phyloP scores from a whole-genome alignment of 805 yeast genomes.

The Ogataea nitratoaversa region DNA sequence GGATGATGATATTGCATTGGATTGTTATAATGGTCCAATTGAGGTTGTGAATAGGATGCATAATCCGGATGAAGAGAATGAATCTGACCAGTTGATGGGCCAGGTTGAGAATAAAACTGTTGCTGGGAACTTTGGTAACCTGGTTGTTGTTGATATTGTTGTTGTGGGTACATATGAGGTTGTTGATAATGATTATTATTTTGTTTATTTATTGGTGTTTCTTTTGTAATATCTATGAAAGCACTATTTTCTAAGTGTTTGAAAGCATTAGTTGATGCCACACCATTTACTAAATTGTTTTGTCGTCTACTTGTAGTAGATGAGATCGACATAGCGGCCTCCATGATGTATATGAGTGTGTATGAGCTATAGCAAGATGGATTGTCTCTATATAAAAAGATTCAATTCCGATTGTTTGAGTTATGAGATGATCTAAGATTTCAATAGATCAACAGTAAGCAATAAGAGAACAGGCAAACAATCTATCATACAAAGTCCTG shows the following conservation, averaged over 20 bases:
- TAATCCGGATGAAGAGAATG: background rate
- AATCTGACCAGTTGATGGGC: conserved; percentile 1
- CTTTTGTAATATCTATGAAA: conserved; percentile 40
- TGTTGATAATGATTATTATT: conserved; percentile 9
- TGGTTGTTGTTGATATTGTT: conserved; percentile 15
- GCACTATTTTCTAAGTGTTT: conserved; percentile 39
- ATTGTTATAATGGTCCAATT: background rate
- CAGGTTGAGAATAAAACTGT: conserved; percentile 7
- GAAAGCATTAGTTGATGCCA: conserved; percentile 28
- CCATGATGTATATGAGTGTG: too few species aligned
- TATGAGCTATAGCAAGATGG: too few species aligned
- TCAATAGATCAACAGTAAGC: too few species aligned
- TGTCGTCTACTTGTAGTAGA: conserved; percentile 9
- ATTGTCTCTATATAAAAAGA: background rate
- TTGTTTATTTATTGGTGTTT: conserved; percentile 29
- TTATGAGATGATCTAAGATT: too few species aligned
- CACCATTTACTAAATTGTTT: conserved; percentile 16
- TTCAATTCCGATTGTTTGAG: background rate
- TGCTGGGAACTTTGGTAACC: conserved; percentile 14
- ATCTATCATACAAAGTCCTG: too few species aligned
- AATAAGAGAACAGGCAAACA: too few species aligned
- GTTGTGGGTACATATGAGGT: conserved; percentile 2
- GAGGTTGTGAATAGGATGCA: conserved; percentile 1
- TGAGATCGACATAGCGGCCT: conserved; percentile 30
- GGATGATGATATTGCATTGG: background rate